These are phyloP conservation scores for Suillus hirtellus DNA, from an alignment of 768 basidiomycete genomes.

Conservation along the genomic window DNA sequence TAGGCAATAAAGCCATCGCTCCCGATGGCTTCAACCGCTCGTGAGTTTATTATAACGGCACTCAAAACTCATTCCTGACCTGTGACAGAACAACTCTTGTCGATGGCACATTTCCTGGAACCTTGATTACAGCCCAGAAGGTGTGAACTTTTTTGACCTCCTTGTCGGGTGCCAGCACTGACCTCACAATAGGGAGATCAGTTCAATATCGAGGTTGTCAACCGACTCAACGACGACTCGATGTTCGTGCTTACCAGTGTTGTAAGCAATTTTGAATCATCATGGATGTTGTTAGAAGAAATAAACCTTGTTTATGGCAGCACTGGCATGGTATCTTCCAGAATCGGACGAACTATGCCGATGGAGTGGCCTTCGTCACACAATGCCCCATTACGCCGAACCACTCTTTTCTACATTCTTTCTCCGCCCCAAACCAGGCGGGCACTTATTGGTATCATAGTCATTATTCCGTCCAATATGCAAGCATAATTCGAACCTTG, in stretches of 20 bases:
- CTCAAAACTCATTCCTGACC: neutral
- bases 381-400: conserved; percentile 31
- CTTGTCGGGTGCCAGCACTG: neutral
- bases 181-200: conserved; percentile 32
- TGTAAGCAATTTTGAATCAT: conserved; percentile 31
- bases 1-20: conserved; percentile 41
- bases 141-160: conserved; percentile 12
- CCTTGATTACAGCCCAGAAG: conserved; percentile 44
- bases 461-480: conserved; percentile 40
- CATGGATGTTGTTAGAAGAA: neutral
- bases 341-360: conserved; percentile 41
- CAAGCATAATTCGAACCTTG: conserved; percentile 2
- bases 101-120: conserved; percentile 45
- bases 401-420: conserved; percentile 23
- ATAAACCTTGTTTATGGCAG: conserved; percentile 25
- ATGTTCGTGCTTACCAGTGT: conserved; percentile 54
- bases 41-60: conserved; percentile 25
- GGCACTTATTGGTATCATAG: conserved; percentile 39
- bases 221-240: conserved; percentile 42
- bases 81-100: conserved; percentile 41
- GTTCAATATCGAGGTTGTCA: conserved; percentile 46
- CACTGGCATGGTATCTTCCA: conserved; percentile 60
- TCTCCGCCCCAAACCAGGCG: conserved; percentile 24
- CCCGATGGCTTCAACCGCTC: conserved; percentile 48
- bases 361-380: conserved; percentile 41